Evolutionary conservation across 257 asterid genomes (phyloP).

Genomic region (Striga asiatica): DNA sequence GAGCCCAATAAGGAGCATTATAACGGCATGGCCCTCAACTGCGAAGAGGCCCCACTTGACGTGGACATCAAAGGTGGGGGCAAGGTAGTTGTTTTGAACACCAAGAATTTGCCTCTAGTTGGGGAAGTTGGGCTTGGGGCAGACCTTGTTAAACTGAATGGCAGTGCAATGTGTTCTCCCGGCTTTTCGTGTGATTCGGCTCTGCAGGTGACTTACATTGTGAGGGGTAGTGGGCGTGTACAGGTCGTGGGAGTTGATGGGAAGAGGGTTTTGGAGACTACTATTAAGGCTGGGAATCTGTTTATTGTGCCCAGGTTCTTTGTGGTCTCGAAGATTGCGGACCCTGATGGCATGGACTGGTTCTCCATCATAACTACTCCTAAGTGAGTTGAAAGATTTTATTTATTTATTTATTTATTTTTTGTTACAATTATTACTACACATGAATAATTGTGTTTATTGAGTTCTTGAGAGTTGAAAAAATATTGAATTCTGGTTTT

Average conservation of each 20-base stretch:
- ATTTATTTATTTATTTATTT: too few relatives aligned
- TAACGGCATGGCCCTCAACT: slow-evolving; percentile 39
- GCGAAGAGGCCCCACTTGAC: slow-evolving; percentile 47
- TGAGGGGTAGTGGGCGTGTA: slow-evolving; percentile 72
- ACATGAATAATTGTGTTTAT: too few relatives aligned
- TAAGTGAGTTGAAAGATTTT: too few relatives aligned
- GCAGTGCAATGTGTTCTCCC: slow-evolving; percentile 84
- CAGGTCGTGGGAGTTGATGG: slow-evolving; percentile 81
- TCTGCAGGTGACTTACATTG: slow-evolving; percentile 76
- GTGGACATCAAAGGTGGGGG: slow-evolving; percentile 49
- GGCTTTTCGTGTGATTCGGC: slow-evolving; percentile 92
- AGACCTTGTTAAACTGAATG: slow-evolving; percentile 66
- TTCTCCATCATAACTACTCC: slow-evolving; percentile 91
- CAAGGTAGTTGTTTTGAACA: slow-evolving; percentile 64
- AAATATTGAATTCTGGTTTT: neutral
- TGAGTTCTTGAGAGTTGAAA: too few relatives aligned
- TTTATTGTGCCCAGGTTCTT: slow-evolving; percentile 79
- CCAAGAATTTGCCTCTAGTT: slow-evolving; percentile 79
- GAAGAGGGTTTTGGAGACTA: slow-evolving; percentile 56
- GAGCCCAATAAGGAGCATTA: slow-evolving; percentile 43
- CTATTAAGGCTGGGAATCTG: slow-evolving; percentile 54
- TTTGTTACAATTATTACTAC: too few relatives aligned
- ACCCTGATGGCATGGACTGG: slow-evolving; percentile 80
- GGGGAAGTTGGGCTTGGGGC: slow-evolving; percentile 79
- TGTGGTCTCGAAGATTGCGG: slow-evolving; percentile 80